Base-by-base conservation (phyloP, 768 basidiomycete species). In the Boletus sp. region DNA sequence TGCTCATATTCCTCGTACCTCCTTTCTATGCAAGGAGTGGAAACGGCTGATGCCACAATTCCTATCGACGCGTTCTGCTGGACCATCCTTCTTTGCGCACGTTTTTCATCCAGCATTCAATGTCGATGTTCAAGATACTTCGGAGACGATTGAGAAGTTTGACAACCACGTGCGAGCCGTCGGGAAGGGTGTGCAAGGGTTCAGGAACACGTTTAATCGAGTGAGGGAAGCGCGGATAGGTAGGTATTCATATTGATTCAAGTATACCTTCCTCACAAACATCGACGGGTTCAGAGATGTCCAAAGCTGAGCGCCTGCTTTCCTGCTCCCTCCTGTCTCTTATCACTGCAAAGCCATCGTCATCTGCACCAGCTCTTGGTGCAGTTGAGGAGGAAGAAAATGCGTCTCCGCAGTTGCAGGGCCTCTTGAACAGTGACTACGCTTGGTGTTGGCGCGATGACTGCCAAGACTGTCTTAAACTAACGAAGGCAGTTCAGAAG, bases 391-490 rank as follows among this genome's bases (percentile, higher is more conserved):
- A 83, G 34, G 80, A 83, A 47, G 69, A 71, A 49, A 70, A 72
- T 14, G 58, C 70, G 4, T 64, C 63, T 21, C 60, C 68, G 35
- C 77, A 77, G 51, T 66, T 67, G n/a, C 82, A 77, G 53, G 86
- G 87, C 0, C 64, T 87, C 47, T 62, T 83, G 50, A 93, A 92
- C 58, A 74, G 76, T 9, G 81, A 88, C 25, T 86, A 88, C 1
- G 90, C 88, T 4, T 90, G 92, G 88, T 92, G 90, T 67, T 95
- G 91, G 90, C 78, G 84, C 25, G 89, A 93, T 50, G 78, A 77
- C 3, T 93, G 91, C 65, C 70, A 79, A 66, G 90, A 84, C 35
- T 93, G 91, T 65, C 71, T 93, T n/a, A 79, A 79, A 51, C 72
- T 91, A 46, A 90, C 88, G 2, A 91, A 88, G 62, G 88, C 84